Evolutionary conservation across 2,329 filamentous ascomycete genomes (phyloP), one percentile per base, ranked within the genome.

Genomic region (Penicillium freii): DNA sequence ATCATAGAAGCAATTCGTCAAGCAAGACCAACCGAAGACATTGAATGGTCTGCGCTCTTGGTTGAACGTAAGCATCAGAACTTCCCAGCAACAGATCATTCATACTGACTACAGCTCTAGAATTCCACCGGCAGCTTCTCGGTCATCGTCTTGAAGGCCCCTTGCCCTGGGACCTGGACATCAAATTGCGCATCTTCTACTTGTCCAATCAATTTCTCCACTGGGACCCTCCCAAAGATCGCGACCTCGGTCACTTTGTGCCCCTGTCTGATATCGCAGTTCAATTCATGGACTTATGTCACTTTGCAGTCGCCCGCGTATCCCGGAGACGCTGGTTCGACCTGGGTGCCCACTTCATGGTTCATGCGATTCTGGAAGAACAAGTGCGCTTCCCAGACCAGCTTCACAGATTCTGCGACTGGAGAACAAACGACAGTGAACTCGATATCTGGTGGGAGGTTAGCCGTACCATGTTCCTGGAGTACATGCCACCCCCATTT

Each of bases 361-460:
- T 80, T 9, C 80, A 84, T 57, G 77, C 80, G 36, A 75, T 74
- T 9, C 59, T 82, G 4, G 81, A 84, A 66, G 78, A 81, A 78
- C 76, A 75, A 8, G 68, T 66, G 5, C 67, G n/a, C 17, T 50
- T 67, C n/a, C 69, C 64, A 4, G 73, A 78, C 23, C 59, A 71
- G 2, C 70, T 80, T 23, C 68, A 74, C 27, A 73, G 78, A 31
- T 75, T 78, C 4, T 81, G 81, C 61, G 71, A 77, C 1, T 82
- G 80, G 74, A 77, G 76, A 13, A 39, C 67, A 61, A 65, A 34
- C 38, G 63, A 73, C 72, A 9, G 15, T 23, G 49, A 46, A 13
- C 50, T 57, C 75, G 58, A 77, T 75, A 57, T 70, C 62, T 58
- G 67, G 68, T 60, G 70, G 74, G 31, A 66, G 65, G 40, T 64